A percentile compares a stretch with the other conserved stretches of the same genome.
These are phyloP conservation scores for Stachybotrys echinatus DNA, from an alignment of 2,329 filamentous ascomycete species.

Conservation along the genomic window DNA sequence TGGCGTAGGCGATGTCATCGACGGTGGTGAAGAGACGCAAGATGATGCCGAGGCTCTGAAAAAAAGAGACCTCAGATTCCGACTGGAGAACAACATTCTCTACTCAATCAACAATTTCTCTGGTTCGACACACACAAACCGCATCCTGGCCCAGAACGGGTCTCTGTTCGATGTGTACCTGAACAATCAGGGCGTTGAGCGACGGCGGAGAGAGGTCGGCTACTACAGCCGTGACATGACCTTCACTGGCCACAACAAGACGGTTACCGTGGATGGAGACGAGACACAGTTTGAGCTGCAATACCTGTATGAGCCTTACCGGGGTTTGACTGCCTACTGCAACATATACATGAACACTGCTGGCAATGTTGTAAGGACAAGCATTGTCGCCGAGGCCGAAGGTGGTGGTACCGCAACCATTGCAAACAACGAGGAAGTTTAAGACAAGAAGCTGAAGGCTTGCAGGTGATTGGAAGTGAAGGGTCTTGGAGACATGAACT, in stretches of 20 bases:
- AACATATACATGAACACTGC: conserved; percentile 42
- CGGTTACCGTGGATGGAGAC: conserved; percentile 35
- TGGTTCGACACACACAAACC: conserved; percentile 51
- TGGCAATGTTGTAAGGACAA: conserved; percentile 43
- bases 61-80: conserved; percentile 30
- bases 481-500: too few species aligned
- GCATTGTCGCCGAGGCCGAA: conserved; percentile 45
- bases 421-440: conserved; percentile 2
- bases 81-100: conserved; percentile 51
- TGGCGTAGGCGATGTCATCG: conserved; percentile 11
- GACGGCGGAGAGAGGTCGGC: conserved; percentile 37
- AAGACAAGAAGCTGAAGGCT: not conserved
- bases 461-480: too few species aligned
- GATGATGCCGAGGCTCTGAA: conserved; percentile 4
- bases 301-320: conserved; percentile 48
- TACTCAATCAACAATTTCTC: conserved; percentile 57
- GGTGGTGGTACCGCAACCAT: conserved; percentile 49
- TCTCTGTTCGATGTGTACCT: conserved; percentile 48
- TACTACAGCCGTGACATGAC: conserved; percentile 46
- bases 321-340: conserved; percentile 37
- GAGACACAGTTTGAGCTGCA: conserved; percentile 42
- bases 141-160: conserved; percentile 49
- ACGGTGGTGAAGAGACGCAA: conserved; percentile 2
- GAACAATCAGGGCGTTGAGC: conserved; percentile 47
- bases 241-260: conserved; percentile 48